phyloP scores from a whole-genome alignment of 768 basidiomycete genomes.

The Naematelia encephala region DNA sequence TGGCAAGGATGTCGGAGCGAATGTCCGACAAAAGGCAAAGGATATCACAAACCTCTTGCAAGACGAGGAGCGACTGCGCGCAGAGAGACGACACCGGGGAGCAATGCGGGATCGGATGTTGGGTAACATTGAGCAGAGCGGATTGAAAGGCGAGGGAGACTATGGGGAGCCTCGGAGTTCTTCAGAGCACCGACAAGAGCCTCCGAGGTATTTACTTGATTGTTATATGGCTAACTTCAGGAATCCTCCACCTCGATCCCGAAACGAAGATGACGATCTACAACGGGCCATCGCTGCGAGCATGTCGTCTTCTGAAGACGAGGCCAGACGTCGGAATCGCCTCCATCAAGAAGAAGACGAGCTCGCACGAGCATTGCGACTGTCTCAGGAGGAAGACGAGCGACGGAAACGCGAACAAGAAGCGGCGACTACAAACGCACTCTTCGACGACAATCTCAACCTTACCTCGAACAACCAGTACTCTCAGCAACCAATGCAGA shows the following conservation, averaged over 20 bases:
- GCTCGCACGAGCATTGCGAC: slow-evolving; percentile 70
- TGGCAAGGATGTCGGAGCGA: slow-evolving; percentile 96
- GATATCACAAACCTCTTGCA: slow-evolving; percentile 91
- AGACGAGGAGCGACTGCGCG: slow-evolving; percentile 78
- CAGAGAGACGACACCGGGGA: slow-evolving; percentile 69
- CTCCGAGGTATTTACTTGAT: slow-evolving; percentile 4
- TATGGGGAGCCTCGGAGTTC: slow-evolving; percentile 35
- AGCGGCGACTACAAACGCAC: slow-evolving; percentile 65
- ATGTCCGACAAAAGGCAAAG: slow-evolving; percentile 67
- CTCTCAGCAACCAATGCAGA: slow-evolving; percentile 50
- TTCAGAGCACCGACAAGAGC: not conserved
- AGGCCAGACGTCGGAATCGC: slow-evolving; percentile 53
- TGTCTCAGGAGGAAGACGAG: slow-evolving; percentile 88
- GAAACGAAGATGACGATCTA: slow-evolving; percentile 75
- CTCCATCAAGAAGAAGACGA: slow-evolving; percentile 74
- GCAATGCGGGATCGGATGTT: slow-evolving; percentile 95
- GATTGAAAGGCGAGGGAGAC: slow-evolving; percentile 52
- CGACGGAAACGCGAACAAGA: slow-evolving; percentile 67
- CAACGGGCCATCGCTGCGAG: slow-evolving; percentile 83
- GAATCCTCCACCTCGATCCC: slow-evolving; percentile 20
- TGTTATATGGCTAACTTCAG: slow-evolving; percentile 12
- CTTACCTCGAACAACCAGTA: slow-evolving; percentile 47
- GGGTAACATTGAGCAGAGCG: slow-evolving; percentile 56
- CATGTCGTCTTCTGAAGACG: slow-evolving; percentile 72
- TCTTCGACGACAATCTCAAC: slow-evolving; percentile 86